These are phyloP conservation scores for Backusella tarrabulga DNA, from an alignment of 192 early-diverging fungal species.

Conservation along the genomic window DNA sequence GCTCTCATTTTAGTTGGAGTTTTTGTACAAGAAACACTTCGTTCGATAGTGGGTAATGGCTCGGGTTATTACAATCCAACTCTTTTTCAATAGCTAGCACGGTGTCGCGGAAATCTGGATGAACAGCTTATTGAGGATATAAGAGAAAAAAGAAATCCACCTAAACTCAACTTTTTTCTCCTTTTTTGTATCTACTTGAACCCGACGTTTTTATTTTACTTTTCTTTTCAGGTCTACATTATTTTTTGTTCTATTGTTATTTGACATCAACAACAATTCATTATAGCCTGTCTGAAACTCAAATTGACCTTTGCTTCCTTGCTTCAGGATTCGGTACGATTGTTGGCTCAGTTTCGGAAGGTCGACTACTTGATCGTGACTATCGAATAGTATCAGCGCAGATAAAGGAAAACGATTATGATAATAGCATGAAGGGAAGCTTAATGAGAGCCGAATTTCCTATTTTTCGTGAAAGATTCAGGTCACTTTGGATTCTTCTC, in stretches of 20 bases:
- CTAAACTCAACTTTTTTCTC: neutral
- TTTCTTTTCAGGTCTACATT: neutral
- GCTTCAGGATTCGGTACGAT: conserved; percentile 17
- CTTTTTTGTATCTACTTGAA: neutral
- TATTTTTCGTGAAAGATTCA: conserved; percentile 22
- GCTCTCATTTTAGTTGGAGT: conserved; percentile 8
- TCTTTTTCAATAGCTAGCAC: conserved; percentile 14
- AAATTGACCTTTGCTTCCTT: neutral
- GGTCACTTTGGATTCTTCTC: conserved; percentile 11
- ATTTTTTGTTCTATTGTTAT: neutral
- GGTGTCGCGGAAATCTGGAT: neutral
- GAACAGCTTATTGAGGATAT: neutral
- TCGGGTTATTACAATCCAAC: conserved; percentile 26
- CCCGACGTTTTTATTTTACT: neutral
- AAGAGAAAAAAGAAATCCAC: neutral
- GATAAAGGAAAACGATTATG: neutral
- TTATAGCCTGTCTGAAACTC: neutral
- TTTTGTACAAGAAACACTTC: conserved; percentile 28
- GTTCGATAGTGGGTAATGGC: conserved; percentile 24
- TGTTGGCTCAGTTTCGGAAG: neutral
- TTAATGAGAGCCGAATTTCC: neutral
- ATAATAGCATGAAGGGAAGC: neutral
- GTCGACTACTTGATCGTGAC: neutral
- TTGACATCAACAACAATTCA: neutral
- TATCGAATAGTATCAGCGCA: neutral